Evolutionary conservation across 2,329 filamentous ascomycete species (phyloP).

Genomic region (Curvularia hawaiiensis): DNA sequence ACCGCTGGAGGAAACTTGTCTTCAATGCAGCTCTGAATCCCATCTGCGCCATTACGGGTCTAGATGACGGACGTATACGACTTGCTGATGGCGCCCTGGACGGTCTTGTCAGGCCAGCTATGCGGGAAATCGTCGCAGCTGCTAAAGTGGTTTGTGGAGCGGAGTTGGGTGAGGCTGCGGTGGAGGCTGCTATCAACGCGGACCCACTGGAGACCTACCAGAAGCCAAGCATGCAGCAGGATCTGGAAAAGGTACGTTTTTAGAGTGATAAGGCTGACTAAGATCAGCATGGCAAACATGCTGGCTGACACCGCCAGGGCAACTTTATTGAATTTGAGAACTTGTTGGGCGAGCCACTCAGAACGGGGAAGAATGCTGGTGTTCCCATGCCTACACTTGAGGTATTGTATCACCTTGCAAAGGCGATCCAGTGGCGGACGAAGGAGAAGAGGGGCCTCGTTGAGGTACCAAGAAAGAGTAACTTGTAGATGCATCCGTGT

Average conservation of each 20-base stretch:
- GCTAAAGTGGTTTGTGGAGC: constrained; percentile 53
- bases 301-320: constrained; percentile 41
- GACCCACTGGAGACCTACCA: constrained; percentile 58
- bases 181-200: constrained; percentile 53
- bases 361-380: constrained; percentile 55
- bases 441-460: constrained; percentile 53
- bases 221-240: constrained; percentile 61
- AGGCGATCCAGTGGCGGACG: constrained; percentile 56
- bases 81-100: constrained; percentile 53
- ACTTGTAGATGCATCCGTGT: too few species aligned
- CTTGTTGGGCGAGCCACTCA: constrained; percentile 62
- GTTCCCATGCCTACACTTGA: constrained; percentile 58
- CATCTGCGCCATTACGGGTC: constrained; percentile 56
- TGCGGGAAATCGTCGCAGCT: constrained; percentile 57
- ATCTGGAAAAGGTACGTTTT: constrained; percentile 53
- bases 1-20: constrained; percentile 59
- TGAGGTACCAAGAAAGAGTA: constrained; percentile 26
- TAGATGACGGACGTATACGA: constrained; percentile 59
- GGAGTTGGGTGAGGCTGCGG: constrained; percentile 51
- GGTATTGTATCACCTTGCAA: constrained; percentile 56
- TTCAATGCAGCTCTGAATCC: constrained; percentile 60
- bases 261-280: not conserved
- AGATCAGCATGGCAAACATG: not conserved
- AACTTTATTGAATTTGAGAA: constrained; percentile 64
- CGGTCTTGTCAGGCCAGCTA: constrained; percentile 58